Conservation (phyloP, 2,329 filamentous ascomycete species). For the Colletotrichum cuscutae region DNA sequence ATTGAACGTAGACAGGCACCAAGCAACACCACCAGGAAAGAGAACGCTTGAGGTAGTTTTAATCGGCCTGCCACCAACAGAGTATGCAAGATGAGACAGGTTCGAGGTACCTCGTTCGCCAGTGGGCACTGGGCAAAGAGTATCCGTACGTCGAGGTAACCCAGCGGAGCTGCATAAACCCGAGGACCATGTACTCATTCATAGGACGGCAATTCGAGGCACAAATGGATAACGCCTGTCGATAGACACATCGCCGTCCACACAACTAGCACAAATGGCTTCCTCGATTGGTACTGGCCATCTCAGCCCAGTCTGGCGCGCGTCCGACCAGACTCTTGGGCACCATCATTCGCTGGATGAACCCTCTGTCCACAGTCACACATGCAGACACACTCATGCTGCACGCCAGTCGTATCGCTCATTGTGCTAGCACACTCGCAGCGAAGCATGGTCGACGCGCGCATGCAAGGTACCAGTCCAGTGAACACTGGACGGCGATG, state of each 20-base stretch:
- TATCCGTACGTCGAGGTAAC: constrained; percentile 27
- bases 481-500: constrained; percentile 15
- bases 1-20: background rate
- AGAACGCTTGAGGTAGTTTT: background rate
- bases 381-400: constrained; percentile 29
- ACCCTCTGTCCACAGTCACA: constrained; percentile 32
- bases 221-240: constrained; percentile 24
- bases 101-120: background rate
- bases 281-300: constrained; percentile 31
- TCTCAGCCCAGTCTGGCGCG: constrained; percentile 22
- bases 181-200: constrained; percentile 26
- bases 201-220: constrained; percentile 27
- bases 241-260: constrained; percentile 30
- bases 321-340: constrained; percentile 25
- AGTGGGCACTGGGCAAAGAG: constrained; percentile 5
- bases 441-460: constrained; percentile 10
- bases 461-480: constrained; percentile 32
- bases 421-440: constrained; percentile 16
- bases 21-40: background rate
- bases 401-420: constrained; percentile 35
- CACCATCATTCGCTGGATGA: constrained; percentile 31
- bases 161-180: constrained; percentile 33
- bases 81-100: constrained; percentile 26
- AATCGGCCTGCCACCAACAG: constrained; percentile 23
- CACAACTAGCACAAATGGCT: constrained; percentile 36